These are phyloP conservation scores for Phyllosticta citribraziliensis DNA, from an alignment of 2,329 filamentous ascomycete genomes.

Conservation along the genomic window DNA sequence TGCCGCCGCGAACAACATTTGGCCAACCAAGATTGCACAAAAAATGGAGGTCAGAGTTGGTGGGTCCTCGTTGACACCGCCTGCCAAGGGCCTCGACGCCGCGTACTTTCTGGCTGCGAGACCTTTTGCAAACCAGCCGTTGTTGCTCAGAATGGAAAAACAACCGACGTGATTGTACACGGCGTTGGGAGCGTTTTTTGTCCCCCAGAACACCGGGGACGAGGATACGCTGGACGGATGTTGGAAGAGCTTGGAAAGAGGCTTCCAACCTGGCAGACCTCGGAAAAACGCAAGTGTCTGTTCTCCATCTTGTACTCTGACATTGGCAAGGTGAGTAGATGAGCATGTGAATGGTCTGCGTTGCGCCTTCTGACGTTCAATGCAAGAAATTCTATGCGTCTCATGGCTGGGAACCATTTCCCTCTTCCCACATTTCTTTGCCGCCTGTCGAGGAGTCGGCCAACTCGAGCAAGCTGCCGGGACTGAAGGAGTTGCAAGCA, in stretches of 20 bases:
- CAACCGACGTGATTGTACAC: conserved; percentile 60
- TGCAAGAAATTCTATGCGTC: conserved; percentile 56
- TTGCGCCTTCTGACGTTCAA: conserved; percentile 2
- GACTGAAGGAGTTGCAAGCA: conserved; percentile 42
- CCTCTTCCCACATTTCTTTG: conserved; percentile 63
- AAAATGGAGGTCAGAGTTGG: conserved; percentile 45
- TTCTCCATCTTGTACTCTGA: conserved; percentile 62
- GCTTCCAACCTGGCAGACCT: conserved; percentile 44
- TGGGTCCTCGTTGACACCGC: conserved; percentile 50
- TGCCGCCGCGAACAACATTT: conserved; percentile 48
- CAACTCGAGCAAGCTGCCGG: conserved; percentile 12
- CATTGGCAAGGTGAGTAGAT: conserved; percentile 48
- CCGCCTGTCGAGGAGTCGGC: conserved; percentile 27
- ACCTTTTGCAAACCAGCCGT: conserved; percentile 41
- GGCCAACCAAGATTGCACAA: conserved; percentile 41
- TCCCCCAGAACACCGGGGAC: conserved; percentile 53
- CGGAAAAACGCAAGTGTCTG: conserved; percentile 35
- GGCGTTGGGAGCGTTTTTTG: conserved; percentile 77
- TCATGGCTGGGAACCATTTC: conserved; percentile 64
- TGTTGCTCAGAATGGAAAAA: conserved; percentile 35
- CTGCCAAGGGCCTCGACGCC: conserved; percentile 23
- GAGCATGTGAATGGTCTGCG: conserved; percentile 7
- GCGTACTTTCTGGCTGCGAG: conserved; percentile 50
- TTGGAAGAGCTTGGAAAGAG: conserved; percentile 53
- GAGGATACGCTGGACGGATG: conserved; percentile 68